phyloP scores from a whole-genome alignment of 2,329 filamentous ascomycete genomes.

The Xylariomycetidae sp. region DNA sequence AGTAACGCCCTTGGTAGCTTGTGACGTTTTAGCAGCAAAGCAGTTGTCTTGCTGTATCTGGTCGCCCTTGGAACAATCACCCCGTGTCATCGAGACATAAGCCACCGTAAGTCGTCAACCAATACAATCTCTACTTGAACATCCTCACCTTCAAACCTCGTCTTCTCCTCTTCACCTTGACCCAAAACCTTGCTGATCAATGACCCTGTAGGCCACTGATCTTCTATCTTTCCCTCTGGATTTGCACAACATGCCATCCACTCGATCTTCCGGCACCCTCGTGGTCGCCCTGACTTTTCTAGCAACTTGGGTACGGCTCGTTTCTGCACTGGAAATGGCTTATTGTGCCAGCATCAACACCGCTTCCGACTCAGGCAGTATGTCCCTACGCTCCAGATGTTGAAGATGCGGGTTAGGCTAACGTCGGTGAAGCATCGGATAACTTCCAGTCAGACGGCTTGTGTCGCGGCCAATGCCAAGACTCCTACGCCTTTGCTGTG shows the following conservation, averaged over 20 bases:
- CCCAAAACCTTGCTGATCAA: too few species aligned
- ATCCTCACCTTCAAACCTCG: too few species aligned
- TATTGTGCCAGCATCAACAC: conserved; percentile 46
- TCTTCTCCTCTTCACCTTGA: too few species aligned
- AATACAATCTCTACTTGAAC: too few species aligned
- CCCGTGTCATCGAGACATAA: neutral
- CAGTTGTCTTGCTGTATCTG: neutral
- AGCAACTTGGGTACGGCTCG: conserved; percentile 14
- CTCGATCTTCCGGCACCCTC: conserved; percentile 12
- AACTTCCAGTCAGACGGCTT: conserved; percentile 64
- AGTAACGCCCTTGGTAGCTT: conserved; percentile 9
- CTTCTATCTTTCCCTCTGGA: too few species aligned
- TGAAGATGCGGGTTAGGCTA: conserved; percentile 13
- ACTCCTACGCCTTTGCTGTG: conserved; percentile 60
- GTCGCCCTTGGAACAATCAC: too few species aligned
- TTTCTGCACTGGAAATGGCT: conserved; percentile 27
- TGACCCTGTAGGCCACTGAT: too few species aligned
- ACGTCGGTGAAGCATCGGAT: conserved; percentile 37
- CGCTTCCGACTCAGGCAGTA: conserved; percentile 34
- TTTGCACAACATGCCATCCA: conserved; percentile 20
- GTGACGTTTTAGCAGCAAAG: conserved; percentile 7
- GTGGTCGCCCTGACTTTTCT: conserved; percentile 17
- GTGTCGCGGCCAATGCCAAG: conserved; percentile 55
- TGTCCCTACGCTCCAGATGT: conserved; percentile 22
- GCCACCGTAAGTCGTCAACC: neutral